Conservation (phyloP, 306 rosid species). For the Argentina anserina region DNA sequence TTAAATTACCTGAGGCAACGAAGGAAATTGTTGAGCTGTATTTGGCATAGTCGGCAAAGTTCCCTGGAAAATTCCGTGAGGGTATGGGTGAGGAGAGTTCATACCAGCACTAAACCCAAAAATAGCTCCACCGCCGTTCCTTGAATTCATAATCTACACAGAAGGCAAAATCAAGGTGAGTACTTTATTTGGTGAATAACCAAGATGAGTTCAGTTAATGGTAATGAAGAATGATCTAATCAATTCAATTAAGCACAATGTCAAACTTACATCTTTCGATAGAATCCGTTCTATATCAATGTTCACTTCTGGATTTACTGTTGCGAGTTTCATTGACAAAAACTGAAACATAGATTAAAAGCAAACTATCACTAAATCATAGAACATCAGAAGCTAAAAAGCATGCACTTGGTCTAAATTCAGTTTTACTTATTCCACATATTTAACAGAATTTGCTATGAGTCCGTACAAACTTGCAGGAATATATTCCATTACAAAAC, state of each 20-base stretch:
- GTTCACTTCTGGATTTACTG: conserved; percentile 90
- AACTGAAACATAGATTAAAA: conserved; percentile 51
- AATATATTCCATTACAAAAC: background rate
- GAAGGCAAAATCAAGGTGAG: conserved; percentile 6
- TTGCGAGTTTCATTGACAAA: conserved; percentile 96
- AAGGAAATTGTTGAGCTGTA: conserved; percentile 58
- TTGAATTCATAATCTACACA: conserved; percentile 63
- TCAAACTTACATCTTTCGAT: conserved; percentile 81
- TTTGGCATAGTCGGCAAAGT: conserved; percentile 48
- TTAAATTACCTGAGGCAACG: conserved; percentile 63
- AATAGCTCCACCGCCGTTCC: conserved; percentile 48
- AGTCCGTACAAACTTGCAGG: background rate
- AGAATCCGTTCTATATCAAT: conserved; percentile 74
- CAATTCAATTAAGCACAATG: background rate
- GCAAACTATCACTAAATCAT: conserved; percentile 3
- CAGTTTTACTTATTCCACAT: background rate
- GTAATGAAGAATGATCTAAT: background rate
- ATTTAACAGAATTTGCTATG: background rate
- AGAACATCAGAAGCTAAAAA: conserved; percentile 8
- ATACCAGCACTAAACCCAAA: conserved; percentile 60
- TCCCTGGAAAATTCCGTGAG: conserved; percentile 58
- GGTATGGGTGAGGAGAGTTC: conserved; percentile 54
- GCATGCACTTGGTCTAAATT: background rate
- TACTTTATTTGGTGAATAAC: background rate
- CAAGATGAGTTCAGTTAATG: conserved; percentile 1